Base-by-base conservation (phyloP, 768 basidiomycete species). In the Lactarius evosmus region DNA sequence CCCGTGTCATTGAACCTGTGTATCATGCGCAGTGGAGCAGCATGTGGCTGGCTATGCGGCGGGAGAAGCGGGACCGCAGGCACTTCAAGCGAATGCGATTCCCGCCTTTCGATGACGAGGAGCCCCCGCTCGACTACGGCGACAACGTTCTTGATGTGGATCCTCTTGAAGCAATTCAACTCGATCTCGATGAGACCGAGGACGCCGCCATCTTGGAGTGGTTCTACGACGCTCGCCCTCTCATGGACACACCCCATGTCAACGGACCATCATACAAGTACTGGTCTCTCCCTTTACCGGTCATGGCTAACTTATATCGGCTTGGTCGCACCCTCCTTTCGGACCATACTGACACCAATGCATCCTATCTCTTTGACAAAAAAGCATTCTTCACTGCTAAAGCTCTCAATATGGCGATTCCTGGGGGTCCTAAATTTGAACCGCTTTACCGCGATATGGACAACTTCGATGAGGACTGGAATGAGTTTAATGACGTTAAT, bases 21-120 rank as follows among this genome's bases (percentile, higher is more conserved):
- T 98, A 97, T 76, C 97, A 99, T 74, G 94, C 97, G 1, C 97
- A 98, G 72, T 99, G 97, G 97, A 95, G 93, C 73, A 91, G 93
- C 6, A 99, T 99, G 97, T 99, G 97, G 97, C 80, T 99, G 52
- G 96, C 97, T 12, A 99, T 99, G 97, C 83, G 97, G 65, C 81
- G 97, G 66, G 97, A 99, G 78, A 99, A 99, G 80, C 85, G 97
- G 62, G 97, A 99, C 74, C 91, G 97, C 73, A 81, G 96, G 63
- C 97, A 99, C 76, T 99, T 99, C 81, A 99, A 99, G 80, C 93
- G 97, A 52, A 98, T 99, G 95, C 87, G 96, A 27, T 99, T 98
- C 78, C 97, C 97, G 27, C 97, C 96, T 0, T 99, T 98, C 73
- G 97, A 99, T 73, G 97, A 98, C 72, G 96, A 99, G 77, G 97